Evolutionary conservation across 164 flowering plant genomes (phyloP), one percentile per base, ranked within the genome.

Genomic region (Vitis cinerea): DNA sequence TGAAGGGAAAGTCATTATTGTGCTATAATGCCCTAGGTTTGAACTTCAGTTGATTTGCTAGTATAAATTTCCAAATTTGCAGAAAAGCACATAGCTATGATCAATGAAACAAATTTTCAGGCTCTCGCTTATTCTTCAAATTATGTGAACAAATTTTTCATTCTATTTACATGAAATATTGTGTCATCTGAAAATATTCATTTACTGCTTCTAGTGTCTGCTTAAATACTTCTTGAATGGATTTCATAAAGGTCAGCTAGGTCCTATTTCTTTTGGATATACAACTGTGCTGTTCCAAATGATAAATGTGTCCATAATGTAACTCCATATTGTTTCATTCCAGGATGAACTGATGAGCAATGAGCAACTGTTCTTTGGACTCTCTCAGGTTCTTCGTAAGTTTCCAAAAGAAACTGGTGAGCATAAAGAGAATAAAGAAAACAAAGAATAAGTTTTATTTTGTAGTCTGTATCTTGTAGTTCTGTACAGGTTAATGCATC

Each of bases 301-400:
- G 31, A 51, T 9, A 30, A 16, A 23, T 51, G 15, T 31, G 44
- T 23, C 10, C n/a, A 13, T 59, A 9, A 65, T 64, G 15, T 9
- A 16, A 17, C n/a, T 63, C 55, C 49, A 31, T 9, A 63, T 13
- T 58, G 8, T 19, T 31, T 63, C 13, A 47, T 70, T 83, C n/a
- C 77, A 96, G 99, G 99, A 92, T 85, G 99, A 96, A 76, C 80
- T 96, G 69, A 84, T 96, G 99, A 85, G 90, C 86, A 93, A 92
- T 72, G 99, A 96, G 82, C 98, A 96, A 77, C 83, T 96, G 50
- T 96, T 87, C 78, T 92, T 91, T 87, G 95, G 98, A 53, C 87
- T 96, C 56, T 86, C 94, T 53, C 97, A 93, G 81, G 98, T 82
- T 75, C 88, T 93, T 50, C 93, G 97, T 17, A 96, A 92, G 78